These are phyloP conservation scores for Suillus lakei DNA, from an alignment of 768 basidiomycete species.

Conservation along the genomic window DNA sequence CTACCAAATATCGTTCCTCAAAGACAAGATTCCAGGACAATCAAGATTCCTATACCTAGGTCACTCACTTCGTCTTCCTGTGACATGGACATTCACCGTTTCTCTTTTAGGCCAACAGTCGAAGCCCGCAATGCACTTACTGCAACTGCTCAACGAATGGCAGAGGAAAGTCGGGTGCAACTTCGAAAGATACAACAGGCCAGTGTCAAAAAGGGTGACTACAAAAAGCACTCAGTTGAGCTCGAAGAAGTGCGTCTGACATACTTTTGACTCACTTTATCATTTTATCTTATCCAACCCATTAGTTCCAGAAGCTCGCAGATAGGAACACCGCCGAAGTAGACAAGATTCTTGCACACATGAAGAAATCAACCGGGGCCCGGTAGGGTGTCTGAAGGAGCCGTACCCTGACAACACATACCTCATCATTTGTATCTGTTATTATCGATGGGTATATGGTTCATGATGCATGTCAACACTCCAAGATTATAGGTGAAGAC, in stretches of 20 bases:
- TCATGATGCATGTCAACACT: not conserved
- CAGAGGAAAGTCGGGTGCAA: conserved; percentile 78
- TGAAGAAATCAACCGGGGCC: conserved; percentile 59
- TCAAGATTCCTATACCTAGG: conserved; percentile 85
- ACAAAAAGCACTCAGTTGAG: conserved; percentile 69
- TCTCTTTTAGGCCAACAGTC: conserved; percentile 66
- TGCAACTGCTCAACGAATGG: conserved; percentile 54
- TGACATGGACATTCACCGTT: not conserved
- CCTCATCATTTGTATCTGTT: not conserved
- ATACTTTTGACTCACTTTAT: not conserved
- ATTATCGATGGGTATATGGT: not conserved
- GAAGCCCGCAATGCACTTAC: conserved; percentile 67
- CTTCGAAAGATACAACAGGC: conserved; percentile 73
- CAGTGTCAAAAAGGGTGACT: conserved; percentile 71
- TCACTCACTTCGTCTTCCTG: conserved; percentile 33
- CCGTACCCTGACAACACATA: not conserved
- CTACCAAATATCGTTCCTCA: conserved; percentile 77
- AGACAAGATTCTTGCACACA: conserved; percentile 63
- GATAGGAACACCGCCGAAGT: conserved; percentile 67
- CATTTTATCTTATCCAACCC: conserved; percentile 9
- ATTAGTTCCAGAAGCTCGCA: conserved; percentile 75
- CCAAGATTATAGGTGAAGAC: no score
- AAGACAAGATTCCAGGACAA: conserved; percentile 67
- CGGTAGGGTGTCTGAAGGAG: conserved; percentile 19
- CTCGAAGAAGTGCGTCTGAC: conserved; percentile 62